Conservation (phyloP, 805 yeast genomes). For the Candida koratica region DNA sequence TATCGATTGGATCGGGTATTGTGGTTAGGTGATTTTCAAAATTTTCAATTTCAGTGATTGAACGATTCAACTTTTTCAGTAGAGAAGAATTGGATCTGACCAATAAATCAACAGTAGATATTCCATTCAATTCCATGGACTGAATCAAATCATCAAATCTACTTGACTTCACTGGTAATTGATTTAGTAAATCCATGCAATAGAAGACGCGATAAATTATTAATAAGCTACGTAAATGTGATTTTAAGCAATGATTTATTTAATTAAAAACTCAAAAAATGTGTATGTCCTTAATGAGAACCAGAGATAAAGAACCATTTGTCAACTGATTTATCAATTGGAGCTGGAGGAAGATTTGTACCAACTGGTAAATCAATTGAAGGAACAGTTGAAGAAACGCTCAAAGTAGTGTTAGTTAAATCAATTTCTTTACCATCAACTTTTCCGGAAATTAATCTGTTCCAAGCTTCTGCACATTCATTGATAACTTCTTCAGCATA, state of each 20-base stretch:
- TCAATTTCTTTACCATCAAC: slow-evolving; percentile 52
- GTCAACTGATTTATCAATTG: slow-evolving; percentile 94
- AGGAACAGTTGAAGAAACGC: slow-evolving; percentile 50
- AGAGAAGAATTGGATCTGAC: slow-evolving; percentile 11
- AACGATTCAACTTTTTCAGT: slow-evolving; percentile 22
- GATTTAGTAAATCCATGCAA: slow-evolving; percentile 7
- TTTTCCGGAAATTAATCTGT: slow-evolving; percentile 45
- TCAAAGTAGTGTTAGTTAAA: slow-evolving; percentile 73
- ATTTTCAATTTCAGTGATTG: slow-evolving; percentile 26
- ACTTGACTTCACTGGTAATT: slow-evolving; percentile 1
- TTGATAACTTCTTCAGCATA: slow-evolving; percentile 57
- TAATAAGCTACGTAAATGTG: neutral
- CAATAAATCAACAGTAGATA: slow-evolving; percentile 25
- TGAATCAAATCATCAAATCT: slow-evolving; percentile 17
- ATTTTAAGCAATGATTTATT: slow-evolving; percentile 1
- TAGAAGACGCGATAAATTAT: slow-evolving; percentile 7
- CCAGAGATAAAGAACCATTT: slow-evolving; percentile 98
- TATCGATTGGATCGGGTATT: slow-evolving; percentile 10
- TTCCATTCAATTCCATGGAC: slow-evolving; percentile 22
- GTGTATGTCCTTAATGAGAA: slow-evolving; percentile 41
- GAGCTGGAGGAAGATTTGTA: slow-evolving; percentile 73
- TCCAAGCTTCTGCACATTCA: slow-evolving; percentile 72
- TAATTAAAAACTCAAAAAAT: neutral
- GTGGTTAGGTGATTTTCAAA: slow-evolving; percentile 3
- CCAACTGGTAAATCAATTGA: slow-evolving; percentile 63